phyloP scores from a whole-genome alignment of 2,329 filamentous ascomycete genomes.

The Aureobasidium mangrovei region DNA sequence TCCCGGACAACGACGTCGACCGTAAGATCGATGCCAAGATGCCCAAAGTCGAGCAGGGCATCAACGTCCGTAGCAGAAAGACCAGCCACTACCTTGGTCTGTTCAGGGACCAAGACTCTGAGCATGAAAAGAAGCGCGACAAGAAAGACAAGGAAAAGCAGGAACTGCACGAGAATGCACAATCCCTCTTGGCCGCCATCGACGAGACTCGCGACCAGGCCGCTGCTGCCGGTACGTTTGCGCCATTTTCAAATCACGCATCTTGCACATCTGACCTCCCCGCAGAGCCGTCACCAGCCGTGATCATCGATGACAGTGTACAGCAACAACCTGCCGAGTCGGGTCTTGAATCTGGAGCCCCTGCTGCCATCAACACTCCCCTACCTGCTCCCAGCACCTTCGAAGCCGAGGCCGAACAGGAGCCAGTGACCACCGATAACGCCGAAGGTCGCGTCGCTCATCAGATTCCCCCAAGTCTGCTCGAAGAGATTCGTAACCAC shows the following conservation, averaged over 20 bases:
- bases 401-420: constrained; percentile 6
- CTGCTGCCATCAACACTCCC: neutral
- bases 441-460: constrained; percentile 18
- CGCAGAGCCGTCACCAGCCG: neutral
- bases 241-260: neutral
- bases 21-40: constrained; percentile 57
- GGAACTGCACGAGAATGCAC: neutral
- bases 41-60: constrained; percentile 45
- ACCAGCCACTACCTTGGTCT: constrained; percentile 57
- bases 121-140: constrained; percentile 43
- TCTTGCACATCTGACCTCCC: neutral
- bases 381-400: constrained; percentile 3
- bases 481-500: constrained; percentile 50
- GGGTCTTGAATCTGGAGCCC: neutral
- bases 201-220: neutral
- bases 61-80: constrained; percentile 53
- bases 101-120: constrained; percentile 54
- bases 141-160: constrained; percentile 11
- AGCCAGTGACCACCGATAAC: constrained; percentile 3
- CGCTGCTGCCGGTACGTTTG: neutral
- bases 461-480: constrained; percentile 40
- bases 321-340: neutral
- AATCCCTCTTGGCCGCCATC: neutral
- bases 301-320: neutral
- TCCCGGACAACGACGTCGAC: constrained; percentile 43